Evolutionary conservation across 352 stramenopile genomes (phyloP).

Genomic region (Phytopythium mirpurense): DNA sequence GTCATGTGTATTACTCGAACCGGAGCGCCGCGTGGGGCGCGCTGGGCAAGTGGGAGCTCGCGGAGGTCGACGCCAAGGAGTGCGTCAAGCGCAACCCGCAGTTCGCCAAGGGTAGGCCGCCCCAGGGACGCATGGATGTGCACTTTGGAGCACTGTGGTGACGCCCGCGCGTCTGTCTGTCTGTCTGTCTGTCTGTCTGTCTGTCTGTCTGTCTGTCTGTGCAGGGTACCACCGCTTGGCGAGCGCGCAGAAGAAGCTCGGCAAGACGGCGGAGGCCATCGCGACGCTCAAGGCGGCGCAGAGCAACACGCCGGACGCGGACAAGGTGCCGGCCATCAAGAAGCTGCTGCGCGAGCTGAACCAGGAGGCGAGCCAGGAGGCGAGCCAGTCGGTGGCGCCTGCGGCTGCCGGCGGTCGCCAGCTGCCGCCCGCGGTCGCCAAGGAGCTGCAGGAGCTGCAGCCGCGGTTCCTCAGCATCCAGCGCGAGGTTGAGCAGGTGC

Average conservation of each 20-base stretch:
- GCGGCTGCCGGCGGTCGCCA: conserved; percentile 21
- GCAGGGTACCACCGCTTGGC: conserved; percentile 63
- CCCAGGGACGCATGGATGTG: not conserved
- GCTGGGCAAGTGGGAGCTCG: conserved; percentile 59
- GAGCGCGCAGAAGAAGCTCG: conserved; percentile 76
- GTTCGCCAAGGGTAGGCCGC: conserved; percentile 56
- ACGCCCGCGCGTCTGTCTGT: too few species aligned
- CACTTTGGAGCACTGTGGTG: too few species aligned
- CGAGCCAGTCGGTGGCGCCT: conserved; percentile 12
- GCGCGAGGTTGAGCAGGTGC: conserved; percentile 60
- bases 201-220: too few species aligned
- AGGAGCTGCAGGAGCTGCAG: conserved; percentile 78
- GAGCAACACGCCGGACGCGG: conserved; percentile 19
- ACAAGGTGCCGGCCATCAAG: conserved; percentile 71
- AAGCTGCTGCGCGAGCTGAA: conserved; percentile 71
- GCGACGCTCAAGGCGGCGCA: conserved; percentile 49
- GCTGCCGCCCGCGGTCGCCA: conserved; percentile 57
- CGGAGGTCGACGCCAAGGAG: conserved; percentile 64
- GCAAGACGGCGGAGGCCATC: conserved; percentile 61
- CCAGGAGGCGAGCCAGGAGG: conserved; percentile 36
- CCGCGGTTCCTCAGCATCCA: conserved; percentile 74
- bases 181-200: too few species aligned
- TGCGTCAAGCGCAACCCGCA: conserved; percentile 65
- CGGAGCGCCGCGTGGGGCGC: conserved; percentile 72
- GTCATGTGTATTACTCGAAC: conserved; percentile 86